Conservation (phyloP, 2,329 filamentous ascomycete species). For the Pseudovirgaria hyperparasitica region DNA sequence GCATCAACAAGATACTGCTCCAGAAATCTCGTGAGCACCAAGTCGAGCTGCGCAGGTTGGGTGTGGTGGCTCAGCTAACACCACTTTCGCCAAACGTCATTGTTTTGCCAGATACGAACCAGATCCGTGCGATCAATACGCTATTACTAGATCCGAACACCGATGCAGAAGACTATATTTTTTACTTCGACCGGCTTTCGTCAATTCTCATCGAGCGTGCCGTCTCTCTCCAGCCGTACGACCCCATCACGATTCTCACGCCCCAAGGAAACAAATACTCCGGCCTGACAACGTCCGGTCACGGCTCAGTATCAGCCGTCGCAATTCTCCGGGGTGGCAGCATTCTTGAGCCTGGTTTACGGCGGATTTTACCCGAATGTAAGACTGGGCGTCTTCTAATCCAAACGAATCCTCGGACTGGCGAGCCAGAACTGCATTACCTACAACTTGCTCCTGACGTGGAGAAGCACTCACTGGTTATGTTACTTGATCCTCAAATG, state of each 20-base stretch:
- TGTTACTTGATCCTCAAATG: conserved; percentile 90
- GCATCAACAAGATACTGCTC: conserved; percentile 75
- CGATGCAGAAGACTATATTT: conserved; percentile 80
- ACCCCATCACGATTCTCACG: conserved; percentile 51
- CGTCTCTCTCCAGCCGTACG: conserved; percentile 48
- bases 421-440: conserved; percentile 89
- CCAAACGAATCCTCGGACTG: conserved; percentile 57
- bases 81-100: conserved; percentile 64
- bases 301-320: conserved; percentile 48
- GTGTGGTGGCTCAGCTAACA: conserved; percentile 56
- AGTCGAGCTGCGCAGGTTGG: conserved; percentile 63
- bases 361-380: conserved; percentile 85
- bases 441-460: conserved; percentile 65
- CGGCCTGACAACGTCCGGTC: conserved; percentile 58
- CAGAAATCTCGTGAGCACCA: conserved; percentile 79
- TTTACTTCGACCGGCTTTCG: conserved; percentile 87
- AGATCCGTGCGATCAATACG: conserved; percentile 80
- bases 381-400: conserved; percentile 81
- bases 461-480: conserved; percentile 60
- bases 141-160: conserved; percentile 74
- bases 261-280: conserved; percentile 56
- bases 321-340: conserved; percentile 81
- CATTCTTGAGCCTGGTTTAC: conserved; percentile 75
- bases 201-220: conserved; percentile 68
- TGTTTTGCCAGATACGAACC: conserved; percentile 62